These are phyloP conservation scores for Penicillium hesseltinei DNA, from an alignment of 2,329 filamentous ascomycete genomes.

Conservation along the genomic window DNA sequence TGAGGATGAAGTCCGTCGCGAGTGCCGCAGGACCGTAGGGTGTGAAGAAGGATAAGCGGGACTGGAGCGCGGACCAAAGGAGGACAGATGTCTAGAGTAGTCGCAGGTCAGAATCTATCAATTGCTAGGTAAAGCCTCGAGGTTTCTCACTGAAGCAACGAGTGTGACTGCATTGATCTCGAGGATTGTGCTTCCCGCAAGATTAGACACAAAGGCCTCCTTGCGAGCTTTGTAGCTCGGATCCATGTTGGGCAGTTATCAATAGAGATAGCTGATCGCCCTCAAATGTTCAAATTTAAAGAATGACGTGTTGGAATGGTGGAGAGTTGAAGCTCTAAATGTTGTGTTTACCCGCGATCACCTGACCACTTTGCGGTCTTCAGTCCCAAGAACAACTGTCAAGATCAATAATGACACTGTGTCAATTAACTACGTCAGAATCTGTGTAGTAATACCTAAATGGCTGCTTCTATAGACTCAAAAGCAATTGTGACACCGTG, in stretches of 20 bases:
- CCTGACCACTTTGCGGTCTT: conserved; percentile 1
- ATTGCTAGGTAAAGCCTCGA: conserved; percentile 1
- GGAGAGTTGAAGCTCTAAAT: conserved; percentile 5
- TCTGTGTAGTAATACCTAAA: background rate
- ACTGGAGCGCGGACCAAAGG: conserved; percentile 86
- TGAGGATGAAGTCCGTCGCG: conserved; percentile 80
- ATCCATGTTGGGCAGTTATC: conserved; percentile 29
- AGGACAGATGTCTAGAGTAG: conserved; percentile 68
- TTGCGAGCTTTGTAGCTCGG: conserved; percentile 83
- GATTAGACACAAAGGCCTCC: conserved; percentile 91
- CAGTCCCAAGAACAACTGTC: conserved; percentile 3
- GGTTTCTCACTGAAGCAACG: conserved; percentile 70
- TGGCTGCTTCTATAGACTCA: background rate
- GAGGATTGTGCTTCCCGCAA: conserved; percentile 74
- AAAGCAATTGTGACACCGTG: background rate
- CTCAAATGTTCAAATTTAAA: background rate
- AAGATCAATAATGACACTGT: conserved; percentile 10
- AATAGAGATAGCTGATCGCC: background rate
- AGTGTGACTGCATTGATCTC: conserved; percentile 87
- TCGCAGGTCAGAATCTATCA: background rate
- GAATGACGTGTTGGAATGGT: conserved; percentile 1
- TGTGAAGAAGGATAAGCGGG: conserved; percentile 78
- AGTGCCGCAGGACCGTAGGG: conserved; percentile 68
- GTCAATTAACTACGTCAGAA: conserved; percentile 1
- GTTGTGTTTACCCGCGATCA: conserved; percentile 4